Evolutionary conservation across 441 rosid species (phyloP).

Genomic region (Syzygium malaccense): DNA sequence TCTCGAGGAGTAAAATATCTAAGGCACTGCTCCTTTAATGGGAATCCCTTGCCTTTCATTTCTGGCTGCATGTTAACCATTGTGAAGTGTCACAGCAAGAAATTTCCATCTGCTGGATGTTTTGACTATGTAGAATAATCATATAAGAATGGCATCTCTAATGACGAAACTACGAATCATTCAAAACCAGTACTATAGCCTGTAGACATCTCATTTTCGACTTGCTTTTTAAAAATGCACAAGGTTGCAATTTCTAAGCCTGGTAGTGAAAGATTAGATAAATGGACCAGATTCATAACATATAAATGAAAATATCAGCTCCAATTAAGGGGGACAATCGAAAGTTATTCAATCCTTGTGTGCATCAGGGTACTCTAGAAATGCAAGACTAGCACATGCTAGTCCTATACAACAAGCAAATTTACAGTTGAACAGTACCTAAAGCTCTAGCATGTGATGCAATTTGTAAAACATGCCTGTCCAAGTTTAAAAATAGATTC

Average conservation of each 20-base stretch:
- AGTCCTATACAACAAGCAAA: neutral
- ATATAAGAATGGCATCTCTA: neutral
- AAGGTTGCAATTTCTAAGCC: neutral
- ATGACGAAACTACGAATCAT: neutral
- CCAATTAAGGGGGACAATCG: fast-evolving
- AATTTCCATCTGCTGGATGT: neutral
- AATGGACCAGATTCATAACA: neutral
- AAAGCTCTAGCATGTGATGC: neutral
- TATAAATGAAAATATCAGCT: neutral
- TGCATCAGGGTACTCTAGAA: neutral
- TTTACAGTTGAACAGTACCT: neutral
- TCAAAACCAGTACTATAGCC: neutral
- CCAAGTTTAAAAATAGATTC: neutral
- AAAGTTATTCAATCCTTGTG: neutral
- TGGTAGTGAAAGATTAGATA: neutral
- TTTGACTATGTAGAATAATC: neutral
- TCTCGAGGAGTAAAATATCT: slow-evolving; percentile 93
- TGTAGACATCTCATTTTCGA: neutral
- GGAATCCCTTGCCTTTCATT: slow-evolving; percentile 43
- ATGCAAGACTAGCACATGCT: neutral
- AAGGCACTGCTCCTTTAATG: slow-evolving; percentile 64
- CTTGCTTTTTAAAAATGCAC: neutral
- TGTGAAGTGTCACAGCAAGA: neutral
- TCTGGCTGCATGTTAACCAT: slow-evolving; percentile 43
- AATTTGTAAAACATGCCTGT: neutral